Base-by-base conservation (phyloP, 208 protist species). In the Trichomonas gallinae region DNA sequence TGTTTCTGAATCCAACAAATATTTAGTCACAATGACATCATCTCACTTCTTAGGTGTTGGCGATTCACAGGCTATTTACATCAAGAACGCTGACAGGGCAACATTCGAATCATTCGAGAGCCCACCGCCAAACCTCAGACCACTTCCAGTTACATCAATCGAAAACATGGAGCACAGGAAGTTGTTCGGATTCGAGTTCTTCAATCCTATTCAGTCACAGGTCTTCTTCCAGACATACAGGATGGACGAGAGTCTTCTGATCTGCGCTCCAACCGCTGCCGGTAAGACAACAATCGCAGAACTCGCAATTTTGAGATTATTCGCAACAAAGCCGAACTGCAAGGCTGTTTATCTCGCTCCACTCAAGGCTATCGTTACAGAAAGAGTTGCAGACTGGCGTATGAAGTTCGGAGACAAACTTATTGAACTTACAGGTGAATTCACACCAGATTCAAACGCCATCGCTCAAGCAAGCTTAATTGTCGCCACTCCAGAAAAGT, bases 401-500 rank as follows among this genome's bases (percentile, higher is more conserved):
- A 96, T 97, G 10, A 98, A 98, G 38, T 99, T 99, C 97, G 93
- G 96, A 46, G 96, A 98, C 82, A 91, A 97, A 48, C 97, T 99
- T 10, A 98, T 99, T 31, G 99, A 99, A 98, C 98, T 99, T 15
- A 99, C 99, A 13, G 99, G 99, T 96, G 99, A 97, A 46, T 48
- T 36, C 40, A 40, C 63, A 17, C 96, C 96, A 42, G 97, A 97
- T 96, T 6, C 36, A 72, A 82, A 63, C 72, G 38, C 49, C 11
- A 45, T 98, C 4, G 44, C 23, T 36, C 40, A 46, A 87, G 98
- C 99, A 0, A 98, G 99, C 97, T 98, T 99, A 83, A 98, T 99
- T 13, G 98, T 98, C 96, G 99, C 99, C 17, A 99, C 99, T 44
- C 99, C 99, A 31, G 99, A 99, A 97, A 99, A 99, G 97, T 99